These are phyloP conservation scores for Trametes coccinea DNA, from an alignment of 768 basidiomycete species.

Conservation along the genomic window DNA sequence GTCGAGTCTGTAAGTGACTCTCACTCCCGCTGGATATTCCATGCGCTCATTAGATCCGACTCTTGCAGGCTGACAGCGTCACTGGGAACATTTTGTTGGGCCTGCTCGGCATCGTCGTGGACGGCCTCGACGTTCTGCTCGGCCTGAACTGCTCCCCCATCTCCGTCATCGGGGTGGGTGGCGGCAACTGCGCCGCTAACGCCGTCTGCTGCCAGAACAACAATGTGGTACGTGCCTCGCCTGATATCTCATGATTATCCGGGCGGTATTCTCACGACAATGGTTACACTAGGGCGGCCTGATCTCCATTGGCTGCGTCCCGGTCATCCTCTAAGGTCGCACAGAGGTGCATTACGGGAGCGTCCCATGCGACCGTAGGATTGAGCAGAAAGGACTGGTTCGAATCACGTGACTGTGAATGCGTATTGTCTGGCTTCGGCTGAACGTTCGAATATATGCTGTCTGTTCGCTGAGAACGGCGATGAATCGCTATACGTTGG, in stretches of 20 bases:
- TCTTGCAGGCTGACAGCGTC: too few species aligned
- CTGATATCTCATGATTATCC: too few species aligned
- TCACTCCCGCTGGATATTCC: not conserved
- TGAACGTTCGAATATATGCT: too few species aligned
- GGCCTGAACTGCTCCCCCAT: conserved; percentile 17
- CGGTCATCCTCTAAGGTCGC: conserved; percentile 8
- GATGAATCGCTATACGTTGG: too few species aligned
- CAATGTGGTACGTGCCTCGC: conserved; percentile 4
- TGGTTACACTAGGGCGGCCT: conserved; percentile 10
- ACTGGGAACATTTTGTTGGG: too few species aligned
- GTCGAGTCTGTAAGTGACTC: not conserved
- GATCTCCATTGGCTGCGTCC: conserved; percentile 22
- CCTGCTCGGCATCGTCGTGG: conserved; percentile 11
- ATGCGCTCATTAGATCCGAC: not conserved
- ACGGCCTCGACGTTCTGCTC: conserved; percentile 3
- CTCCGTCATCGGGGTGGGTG: conserved; percentile 13
- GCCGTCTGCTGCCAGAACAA: conserved; percentile 20
- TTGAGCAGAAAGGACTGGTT: too few species aligned
- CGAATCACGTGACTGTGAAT: too few species aligned
- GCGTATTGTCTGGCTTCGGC: too few species aligned
- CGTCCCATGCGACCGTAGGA: too few species aligned
- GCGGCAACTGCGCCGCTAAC: not conserved
- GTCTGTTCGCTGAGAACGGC: too few species aligned
- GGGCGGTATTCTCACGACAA: too few species aligned
- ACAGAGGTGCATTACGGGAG: not conserved